Evolutionary conservation across 129 eudicot species (phyloP), one percentile per base, ranked within the genome.

Genomic region (Gnaphalium uliginosum): DNA sequence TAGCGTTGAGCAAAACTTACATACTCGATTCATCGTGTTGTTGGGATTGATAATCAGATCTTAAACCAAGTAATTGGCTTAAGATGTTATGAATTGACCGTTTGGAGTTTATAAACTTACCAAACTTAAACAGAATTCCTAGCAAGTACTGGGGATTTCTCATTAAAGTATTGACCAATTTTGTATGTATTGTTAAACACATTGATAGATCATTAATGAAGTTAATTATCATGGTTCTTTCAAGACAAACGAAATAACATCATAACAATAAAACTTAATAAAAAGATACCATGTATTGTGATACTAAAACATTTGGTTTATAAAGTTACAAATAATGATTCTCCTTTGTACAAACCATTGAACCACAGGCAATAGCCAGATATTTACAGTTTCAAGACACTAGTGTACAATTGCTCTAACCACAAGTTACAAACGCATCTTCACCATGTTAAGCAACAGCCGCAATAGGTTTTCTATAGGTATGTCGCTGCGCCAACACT

Each of bases 401-500:
- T 29, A 15, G 1, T 23, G 8, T 19, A 53, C 65, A 71, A 69
- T 23, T 71, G 43, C 23, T 27, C 23, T 27, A 8, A 0, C 27
- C 27, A 70, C 27, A 70, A 51, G n/a, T n/a, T 50, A 8, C 2
- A 2, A 6, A 26, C 2, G 46, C 18, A n/a, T 33, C 10, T 33
- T 7, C 13, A 1, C 53, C 0, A 4, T 46, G 4, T 46, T n/a
- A 46, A 46, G 1, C 1, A 66, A 66, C 53, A 21, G n/a, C 51
- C 37, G 54, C 48, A 8, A 22, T 54, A 0, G 29, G 29, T 21
- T 70, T 75, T 65, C 60, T 75, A 37, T 75, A 75, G 19, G 76
- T 81, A 66, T 81, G 68, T 57, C 73, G 66, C 48, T 51, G 71
- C 1, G 84, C 76, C 26, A 81, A 66, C 58, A 76, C 15, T 0